Evolutionary conservation across 192 early-diverging fungal genomes (phyloP).

Genomic region (Coemansia guatemalensis): DNA sequence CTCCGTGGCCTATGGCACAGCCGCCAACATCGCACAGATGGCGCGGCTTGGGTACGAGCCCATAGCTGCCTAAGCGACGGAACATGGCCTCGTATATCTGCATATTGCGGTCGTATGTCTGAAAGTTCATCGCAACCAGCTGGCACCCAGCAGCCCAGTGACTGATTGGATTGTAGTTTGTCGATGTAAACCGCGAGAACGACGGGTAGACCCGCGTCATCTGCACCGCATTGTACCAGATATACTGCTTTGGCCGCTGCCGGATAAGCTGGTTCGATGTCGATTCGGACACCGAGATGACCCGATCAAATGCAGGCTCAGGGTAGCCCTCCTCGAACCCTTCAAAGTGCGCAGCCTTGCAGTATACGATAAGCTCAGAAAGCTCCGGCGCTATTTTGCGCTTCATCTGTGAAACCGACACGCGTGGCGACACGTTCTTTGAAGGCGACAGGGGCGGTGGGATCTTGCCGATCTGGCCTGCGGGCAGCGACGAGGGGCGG

Average conservation of each 20-base stretch:
- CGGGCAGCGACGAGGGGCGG: slow-evolving; percentile 23
- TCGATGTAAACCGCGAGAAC: slow-evolving; percentile 72
- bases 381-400: slow-evolving; percentile 59
- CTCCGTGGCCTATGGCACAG: background rate
- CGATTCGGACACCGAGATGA: slow-evolving; percentile 76
- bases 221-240: slow-evolving; percentile 58
- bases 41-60: slow-evolving; percentile 80
- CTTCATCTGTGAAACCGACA: slow-evolving; percentile 31
- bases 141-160: slow-evolving; percentile 83
- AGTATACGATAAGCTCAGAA: slow-evolving; percentile 62
- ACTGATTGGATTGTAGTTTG: slow-evolving; percentile 81
- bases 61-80: slow-evolving; percentile 62
- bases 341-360: slow-evolving; percentile 62
- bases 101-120: slow-evolving; percentile 78
- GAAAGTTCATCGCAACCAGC: slow-evolving; percentile 89
- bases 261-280: slow-evolving; percentile 58
- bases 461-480: background rate
- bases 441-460: background rate
- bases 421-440: slow-evolving; percentile 30
- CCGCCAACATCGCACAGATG: slow-evolving; percentile 25
- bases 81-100: slow-evolving; percentile 89
- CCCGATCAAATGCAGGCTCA: slow-evolving; percentile 57
- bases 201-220: slow-evolving; percentile 82
- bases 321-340: slow-evolving; percentile 51
- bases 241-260: slow-evolving; percentile 56